These are phyloP conservation scores for Beauveria bassiana DNA, from an alignment of 2,329 filamentous ascomycete species.

Conservation along the genomic window DNA sequence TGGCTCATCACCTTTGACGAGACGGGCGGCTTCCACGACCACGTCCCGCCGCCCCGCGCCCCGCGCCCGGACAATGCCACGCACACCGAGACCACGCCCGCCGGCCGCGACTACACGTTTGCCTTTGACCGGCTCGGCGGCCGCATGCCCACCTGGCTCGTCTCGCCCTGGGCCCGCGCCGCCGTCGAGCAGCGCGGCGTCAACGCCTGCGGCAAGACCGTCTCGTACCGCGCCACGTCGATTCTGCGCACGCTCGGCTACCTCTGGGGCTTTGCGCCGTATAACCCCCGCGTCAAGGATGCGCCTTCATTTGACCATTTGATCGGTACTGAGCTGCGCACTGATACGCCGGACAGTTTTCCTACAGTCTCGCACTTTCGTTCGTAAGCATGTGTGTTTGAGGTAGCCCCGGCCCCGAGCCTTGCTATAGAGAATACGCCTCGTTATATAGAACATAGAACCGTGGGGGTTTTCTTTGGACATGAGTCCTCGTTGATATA, in stretches of 20 bases:
- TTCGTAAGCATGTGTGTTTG: neutral
- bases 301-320: slow-evolving; percentile 27
- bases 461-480: no score
- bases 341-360: slow-evolving; percentile 3
- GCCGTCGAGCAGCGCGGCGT: slow-evolving; percentile 28
- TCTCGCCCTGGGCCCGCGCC: slow-evolving; percentile 32
- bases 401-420: no score
- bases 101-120: slow-evolving; percentile 25
- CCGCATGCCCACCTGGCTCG: slow-evolving; percentile 30
- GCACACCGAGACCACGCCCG: slow-evolving; percentile 23
- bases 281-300: slow-evolving; percentile 29
- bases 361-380: slow-evolving; percentile 6
- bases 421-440: neutral
- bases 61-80: slow-evolving; percentile 25
- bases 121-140: slow-evolving; percentile 29
- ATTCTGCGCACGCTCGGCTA: slow-evolving; percentile 34
- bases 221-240: slow-evolving; percentile 34
- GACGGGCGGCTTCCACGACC: slow-evolving; percentile 29
- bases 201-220: slow-evolving; percentile 27
- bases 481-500: no score
- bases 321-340: slow-evolving; percentile 4
- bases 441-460: neutral
- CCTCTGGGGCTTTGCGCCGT: slow-evolving; percentile 32
- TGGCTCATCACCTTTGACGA: slow-evolving; percentile 28
- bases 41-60: slow-evolving; percentile 25